Evolutionary conservation across 768 basidiomycete species (phyloP).

Genomic region (Chalciporus chontae): DNA sequence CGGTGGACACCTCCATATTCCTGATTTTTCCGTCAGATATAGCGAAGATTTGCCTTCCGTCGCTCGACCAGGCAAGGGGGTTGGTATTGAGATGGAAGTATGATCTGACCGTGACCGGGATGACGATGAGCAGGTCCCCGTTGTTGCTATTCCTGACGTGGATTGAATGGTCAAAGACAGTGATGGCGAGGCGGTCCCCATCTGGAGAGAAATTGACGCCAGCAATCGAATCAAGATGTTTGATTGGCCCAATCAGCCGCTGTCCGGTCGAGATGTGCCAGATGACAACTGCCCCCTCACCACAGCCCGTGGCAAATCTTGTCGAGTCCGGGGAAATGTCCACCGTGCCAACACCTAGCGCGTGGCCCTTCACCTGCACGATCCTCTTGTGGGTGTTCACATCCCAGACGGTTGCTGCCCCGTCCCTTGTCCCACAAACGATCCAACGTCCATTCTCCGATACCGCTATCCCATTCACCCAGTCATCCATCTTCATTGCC

Average conservation of each 20-base stretch:
- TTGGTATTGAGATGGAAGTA: neutral
- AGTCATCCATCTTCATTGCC: neutral
- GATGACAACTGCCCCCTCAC: neutral
- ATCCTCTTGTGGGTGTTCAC: neutral
- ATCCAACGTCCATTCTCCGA: neutral
- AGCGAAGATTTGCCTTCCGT: slow-evolving; percentile 5
- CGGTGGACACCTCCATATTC: slow-evolving; percentile 2
- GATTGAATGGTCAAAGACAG: neutral
- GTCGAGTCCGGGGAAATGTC: slow-evolving; percentile 2
- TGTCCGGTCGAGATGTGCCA: neutral
- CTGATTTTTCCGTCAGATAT: neutral
- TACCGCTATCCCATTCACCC: neutral
- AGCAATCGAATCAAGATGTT: neutral
- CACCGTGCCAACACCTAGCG: neutral
- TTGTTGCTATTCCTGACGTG: slow-evolving; percentile 5
- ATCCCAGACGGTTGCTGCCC: neutral
- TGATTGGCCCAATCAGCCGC: neutral
- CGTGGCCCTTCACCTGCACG: neutral
- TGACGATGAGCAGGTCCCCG: neutral
- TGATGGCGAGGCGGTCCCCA: slow-evolving; percentile 8
- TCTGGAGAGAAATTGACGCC: slow-evolving; percentile 12
- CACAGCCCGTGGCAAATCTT: neutral
- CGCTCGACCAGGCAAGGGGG: slow-evolving; percentile 5
- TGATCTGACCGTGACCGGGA: slow-evolving; percentile 1
- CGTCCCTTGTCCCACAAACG: neutral